Evolutionary conservation across 371 early-diverging fungal species (phyloP).

Genomic region (Umbelopsis sp.): DNA sequence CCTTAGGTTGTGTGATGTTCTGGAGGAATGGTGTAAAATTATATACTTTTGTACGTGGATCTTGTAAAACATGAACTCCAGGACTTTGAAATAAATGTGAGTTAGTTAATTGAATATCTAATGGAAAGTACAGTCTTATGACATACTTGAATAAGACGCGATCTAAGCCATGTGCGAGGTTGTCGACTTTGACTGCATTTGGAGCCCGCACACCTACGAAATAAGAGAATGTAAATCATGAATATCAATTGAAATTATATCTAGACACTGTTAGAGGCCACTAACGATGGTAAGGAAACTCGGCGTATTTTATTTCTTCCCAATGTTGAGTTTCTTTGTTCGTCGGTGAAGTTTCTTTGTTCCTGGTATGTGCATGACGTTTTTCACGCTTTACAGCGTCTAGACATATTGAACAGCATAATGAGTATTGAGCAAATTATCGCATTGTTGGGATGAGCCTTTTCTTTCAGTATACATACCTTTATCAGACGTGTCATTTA

Average conservation of each 20-base stretch:
- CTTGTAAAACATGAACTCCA: slow-evolving; percentile 85
- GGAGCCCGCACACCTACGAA: slow-evolving; percentile 29
- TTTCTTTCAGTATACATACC: neutral
- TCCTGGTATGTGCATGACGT: neutral
- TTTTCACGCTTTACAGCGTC: no score
- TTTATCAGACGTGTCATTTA: neutral
- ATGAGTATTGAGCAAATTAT: no score
- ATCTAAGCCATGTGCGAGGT: slow-evolving; percentile 79
- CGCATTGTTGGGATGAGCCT: no score
- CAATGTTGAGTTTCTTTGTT: neutral
- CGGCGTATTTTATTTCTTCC: neutral
- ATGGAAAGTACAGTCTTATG: neutral
- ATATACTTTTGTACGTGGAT: slow-evolving; percentile 76
- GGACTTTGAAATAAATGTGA: slow-evolving; percentile 50
- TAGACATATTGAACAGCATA: no score
- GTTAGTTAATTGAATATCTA: neutral
- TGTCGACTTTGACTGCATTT: slow-evolving; percentile 32
- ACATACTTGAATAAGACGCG: slow-evolving; percentile 80
- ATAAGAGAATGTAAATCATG: neutral
- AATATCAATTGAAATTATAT: neutral
- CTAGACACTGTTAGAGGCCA: no score
- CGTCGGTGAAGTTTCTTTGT: neutral
- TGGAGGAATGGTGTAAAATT: slow-evolving; percentile 83
- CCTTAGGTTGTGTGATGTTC: slow-evolving; percentile 73
- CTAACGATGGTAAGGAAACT: slow-evolving; percentile 1